Conservation (phyloP, 306 rosid genomes). For the Sicyos baderoa region DNA sequence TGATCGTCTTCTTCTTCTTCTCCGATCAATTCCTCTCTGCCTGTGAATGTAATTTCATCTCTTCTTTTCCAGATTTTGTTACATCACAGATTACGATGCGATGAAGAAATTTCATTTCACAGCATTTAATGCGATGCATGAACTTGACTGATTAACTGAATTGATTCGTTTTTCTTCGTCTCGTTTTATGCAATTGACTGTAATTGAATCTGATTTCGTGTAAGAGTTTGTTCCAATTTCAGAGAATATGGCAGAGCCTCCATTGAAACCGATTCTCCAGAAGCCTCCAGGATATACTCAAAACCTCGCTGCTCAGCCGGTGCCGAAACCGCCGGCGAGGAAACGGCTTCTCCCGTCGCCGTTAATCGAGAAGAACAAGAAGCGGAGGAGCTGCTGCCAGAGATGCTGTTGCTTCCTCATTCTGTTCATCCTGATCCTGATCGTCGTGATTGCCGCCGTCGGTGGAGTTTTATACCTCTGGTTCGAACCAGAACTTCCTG, state of each 20-base stretch:
- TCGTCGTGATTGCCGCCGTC: conserved; percentile 27
- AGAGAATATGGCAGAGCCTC: conserved; percentile 30
- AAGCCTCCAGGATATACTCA: conserved; percentile 71
- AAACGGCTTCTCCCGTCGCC: conserved; percentile 37
- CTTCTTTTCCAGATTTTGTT: not conserved
- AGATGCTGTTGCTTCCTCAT: conserved; percentile 43
- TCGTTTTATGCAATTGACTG: not conserved
- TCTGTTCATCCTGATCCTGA: conserved; percentile 30
- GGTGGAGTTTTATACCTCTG: conserved; percentile 43
- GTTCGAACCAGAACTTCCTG: conserved; percentile 50
- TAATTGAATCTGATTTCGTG: not conserved
- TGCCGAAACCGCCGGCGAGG: conserved; percentile 24
- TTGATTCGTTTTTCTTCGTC: not conserved
- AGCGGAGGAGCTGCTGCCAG: conserved; percentile 32
- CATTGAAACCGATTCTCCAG: conserved; percentile 39
- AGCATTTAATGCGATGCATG: conserved; percentile 10
- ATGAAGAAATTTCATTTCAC: not conserved
- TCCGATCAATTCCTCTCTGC: not conserved
- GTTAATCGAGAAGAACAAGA: conserved; percentile 22
- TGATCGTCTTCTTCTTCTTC: not conserved
- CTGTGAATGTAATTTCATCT: not conserved
- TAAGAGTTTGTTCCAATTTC: not conserved
- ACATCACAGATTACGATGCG: not conserved
- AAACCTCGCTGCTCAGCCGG: not conserved
- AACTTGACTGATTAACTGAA: not conserved